Base-by-base conservation (phyloP, 164 flowering plant species). In the Annona squamosa region DNA sequence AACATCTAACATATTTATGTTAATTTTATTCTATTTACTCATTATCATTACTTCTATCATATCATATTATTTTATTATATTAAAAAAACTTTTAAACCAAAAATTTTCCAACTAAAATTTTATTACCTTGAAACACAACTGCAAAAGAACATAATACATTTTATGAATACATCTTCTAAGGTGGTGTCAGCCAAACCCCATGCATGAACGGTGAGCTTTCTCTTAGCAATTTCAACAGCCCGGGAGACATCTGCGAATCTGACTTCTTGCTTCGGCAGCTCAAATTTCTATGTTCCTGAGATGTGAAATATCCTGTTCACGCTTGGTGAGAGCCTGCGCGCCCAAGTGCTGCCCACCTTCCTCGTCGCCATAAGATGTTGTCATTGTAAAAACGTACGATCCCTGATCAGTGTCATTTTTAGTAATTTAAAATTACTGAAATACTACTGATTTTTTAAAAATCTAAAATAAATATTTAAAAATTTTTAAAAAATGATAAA, bases 241-340 rank as follows among this genome's bases (percentile, higher is more conserved):
- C 13, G 46, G 42, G 69, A 69, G 17, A 74, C 37, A 4, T 74
- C 72, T 16, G 63, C 62, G 63, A 74, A 3, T 45, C 68, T 69
- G 26, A 69, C 47, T 1, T 62, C 77, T 46, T 69, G 26, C 73
- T 74, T 74, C 1, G 68, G 72, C 56, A 74, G 68, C 9, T 67
- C 67, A 42, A 69, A 74, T 70, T 74, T 74, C 63, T 46, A 63
- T 16, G 77, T 74, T 46, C 77, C 72, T 4, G 62, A 59, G 6
- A 74, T 68, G 46, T 69, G 63, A 43, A 46, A 68, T 44, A 63
- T 56, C 56, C 46, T 68, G 46, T 16, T 41, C 61, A 62, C 46
- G 47, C 46, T 74, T 19, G 43, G n/a, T 46, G 77, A 74, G 46
- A 74, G 67, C 17, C 42, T 5, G 2, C 62, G 62, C 1, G 69